Base-by-base conservation (phyloP, 371 early-diverging fungal genomes). In the Mucor plumbeus region DNA sequence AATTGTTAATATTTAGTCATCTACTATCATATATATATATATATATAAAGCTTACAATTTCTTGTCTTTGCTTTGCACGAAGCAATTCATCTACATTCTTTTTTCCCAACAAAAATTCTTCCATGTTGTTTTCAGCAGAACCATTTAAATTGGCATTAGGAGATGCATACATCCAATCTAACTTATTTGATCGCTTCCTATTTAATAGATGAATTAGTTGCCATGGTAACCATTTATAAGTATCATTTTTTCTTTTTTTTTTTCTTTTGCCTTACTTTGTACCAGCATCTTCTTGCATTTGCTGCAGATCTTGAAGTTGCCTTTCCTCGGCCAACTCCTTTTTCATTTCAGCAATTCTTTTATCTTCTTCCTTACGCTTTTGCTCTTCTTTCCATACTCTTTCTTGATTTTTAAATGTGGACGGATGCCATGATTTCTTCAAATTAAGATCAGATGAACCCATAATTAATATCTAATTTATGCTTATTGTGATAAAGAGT, bases 351-450 rank as follows among this genome's bases (percentile, higher is more conserved):
- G 92, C 96, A 17, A 94, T 77, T 71, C 95, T 94, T 61, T 88
- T 84, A 63, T 91, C 84, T 77, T 97, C 97, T 63, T 95, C 96
- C 7, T 85, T 87, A 31, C 91, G 92, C 60, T 91, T 88, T 43
- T 86, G 86, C 73, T 97, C 97, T 65, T 88, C 90, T 70, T 95
- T 91, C 94, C 97, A 97, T 48, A 97, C 94, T 74, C 89, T 86
- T 71, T 95, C 96, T 77, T 92, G 92, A 79, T 96, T 96, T 39
- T 91, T 89, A 67, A 93, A 87, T 33, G 97, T 96, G 61, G 85
- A 86, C 65, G 98, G 96, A 89, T 97, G 98, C 97, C 98, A 98
- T 40, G 93, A 94, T 80, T 97, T 98, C 89, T 97, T 97, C 85
- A 97, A 68, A 62, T 79, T 77, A 65, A 91, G 86, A 84, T 91